Percentiles rank a stretch among this genome's conserved stretches.
phyloP scores from a whole-genome alignment of 495 filamentous ascomycete genomes.

The Podospora sp. region DNA sequence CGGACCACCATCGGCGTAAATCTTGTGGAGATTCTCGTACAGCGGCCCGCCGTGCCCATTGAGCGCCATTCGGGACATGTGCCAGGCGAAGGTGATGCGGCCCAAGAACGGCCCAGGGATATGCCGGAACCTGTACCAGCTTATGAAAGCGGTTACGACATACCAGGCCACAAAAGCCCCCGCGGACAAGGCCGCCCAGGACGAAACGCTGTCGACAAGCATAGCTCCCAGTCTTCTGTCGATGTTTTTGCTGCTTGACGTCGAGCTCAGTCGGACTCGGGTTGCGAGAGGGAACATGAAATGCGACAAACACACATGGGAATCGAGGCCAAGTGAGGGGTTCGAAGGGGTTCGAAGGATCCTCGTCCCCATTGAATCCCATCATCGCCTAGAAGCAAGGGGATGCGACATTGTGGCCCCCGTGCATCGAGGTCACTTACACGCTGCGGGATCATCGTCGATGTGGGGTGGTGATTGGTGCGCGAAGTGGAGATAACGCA shows the following conservation, averaged over 20 bases:
- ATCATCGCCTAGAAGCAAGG: not conserved
- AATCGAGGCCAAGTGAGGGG: no score
- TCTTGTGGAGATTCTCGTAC: constrained; percentile 15
- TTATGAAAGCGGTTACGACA: constrained; percentile 9
- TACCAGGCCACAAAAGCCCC: constrained; percentile 18
- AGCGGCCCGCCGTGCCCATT: constrained; percentile 2
- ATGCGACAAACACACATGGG: no score
- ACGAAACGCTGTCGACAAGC: not conserved
- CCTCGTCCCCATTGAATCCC: not conserved
- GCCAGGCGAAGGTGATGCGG: constrained; percentile 22
- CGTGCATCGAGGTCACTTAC: not conserved
- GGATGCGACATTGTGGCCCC: not conserved
- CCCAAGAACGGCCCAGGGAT: constrained; percentile 18
- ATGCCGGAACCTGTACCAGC: constrained; percentile 26
- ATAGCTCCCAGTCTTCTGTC: not conserved
- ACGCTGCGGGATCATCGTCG: not conserved
- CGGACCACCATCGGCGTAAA: constrained; percentile 14
- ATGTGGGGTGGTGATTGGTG: not conserved
- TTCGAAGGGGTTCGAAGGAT: no score
- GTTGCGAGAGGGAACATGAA: not conserved
- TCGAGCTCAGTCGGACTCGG: not conserved
- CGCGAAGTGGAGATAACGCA: not conserved
- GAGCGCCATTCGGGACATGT: constrained; percentile 8
- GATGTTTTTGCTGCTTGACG: not conserved
- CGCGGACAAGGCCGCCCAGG: not conserved